Conservation (phyloP, 2,329 filamentous ascomycete species). For the Venturia effusa region DNA sequence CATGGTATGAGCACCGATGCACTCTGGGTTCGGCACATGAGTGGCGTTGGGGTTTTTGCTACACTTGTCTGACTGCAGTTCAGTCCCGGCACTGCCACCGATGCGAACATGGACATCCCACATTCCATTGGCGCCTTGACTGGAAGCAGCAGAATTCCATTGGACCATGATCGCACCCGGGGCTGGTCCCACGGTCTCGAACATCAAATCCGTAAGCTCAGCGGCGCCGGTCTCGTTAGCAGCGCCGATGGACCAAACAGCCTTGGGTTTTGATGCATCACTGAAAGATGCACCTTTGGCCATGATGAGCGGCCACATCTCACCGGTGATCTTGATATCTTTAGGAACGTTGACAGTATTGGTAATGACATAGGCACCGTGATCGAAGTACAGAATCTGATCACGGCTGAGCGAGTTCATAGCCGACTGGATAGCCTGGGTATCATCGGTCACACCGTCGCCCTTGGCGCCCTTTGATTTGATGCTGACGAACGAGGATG, state of each 20-base stretch:
- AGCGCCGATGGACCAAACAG: conserved; percentile 78
- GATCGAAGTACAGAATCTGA: conserved; percentile 53
- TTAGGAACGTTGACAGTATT: conserved; percentile 48
- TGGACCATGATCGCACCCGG: conserved; percentile 84
- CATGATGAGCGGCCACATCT: conserved; percentile 86
- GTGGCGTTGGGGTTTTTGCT: conserved; percentile 59
- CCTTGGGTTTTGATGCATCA: conserved; percentile 63
- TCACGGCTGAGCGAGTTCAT: conserved; percentile 56
- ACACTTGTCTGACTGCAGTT: conserved; percentile 71
- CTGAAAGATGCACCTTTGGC: conserved; percentile 64
- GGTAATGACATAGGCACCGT: conserved; percentile 51
- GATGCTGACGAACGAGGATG: conserved; percentile 68
- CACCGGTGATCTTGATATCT: conserved; percentile 71
- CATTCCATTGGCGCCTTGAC: conserved; percentile 63
- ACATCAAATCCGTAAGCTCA: conserved; percentile 80
- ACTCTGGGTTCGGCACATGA: conserved; percentile 48
- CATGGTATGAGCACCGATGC: conserved; percentile 60
- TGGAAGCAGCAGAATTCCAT: conserved; percentile 67
- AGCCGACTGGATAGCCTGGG: conserved; percentile 67
- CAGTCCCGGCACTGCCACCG: conserved; percentile 73
- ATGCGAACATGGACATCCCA: conserved; percentile 97
- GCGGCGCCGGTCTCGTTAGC: conserved; percentile 66
- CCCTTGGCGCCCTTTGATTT: conserved; percentile 76
- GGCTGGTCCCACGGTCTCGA: conserved; percentile 72
- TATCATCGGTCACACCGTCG: conserved; percentile 82